Evolutionary conservation across 2,329 filamentous ascomycete species (phyloP).

Genomic region (Sporothrix pallida): DNA sequence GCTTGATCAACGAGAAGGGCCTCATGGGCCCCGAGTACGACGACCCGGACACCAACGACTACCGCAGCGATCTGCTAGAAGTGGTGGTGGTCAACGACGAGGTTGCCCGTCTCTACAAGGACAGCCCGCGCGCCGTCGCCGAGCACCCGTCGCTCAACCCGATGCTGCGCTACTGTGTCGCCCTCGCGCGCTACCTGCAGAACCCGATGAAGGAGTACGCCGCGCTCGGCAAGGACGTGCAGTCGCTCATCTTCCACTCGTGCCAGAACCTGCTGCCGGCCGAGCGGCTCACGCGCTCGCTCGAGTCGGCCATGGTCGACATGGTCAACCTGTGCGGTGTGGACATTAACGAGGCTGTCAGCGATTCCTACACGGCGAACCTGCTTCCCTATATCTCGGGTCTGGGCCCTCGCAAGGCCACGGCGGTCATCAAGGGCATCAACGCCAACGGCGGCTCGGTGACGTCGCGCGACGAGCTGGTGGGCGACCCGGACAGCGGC

Average conservation of each 20-base stretch:
- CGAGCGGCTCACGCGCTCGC: conserved; percentile 82
- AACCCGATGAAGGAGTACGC: conserved; percentile 97
- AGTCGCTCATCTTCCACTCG: conserved; percentile 85
- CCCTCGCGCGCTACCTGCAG: conserved; percentile 87
- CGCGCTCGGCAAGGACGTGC: conserved; percentile 83
- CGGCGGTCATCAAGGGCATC: conserved; percentile 83
- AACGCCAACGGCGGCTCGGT: conserved; percentile 89
- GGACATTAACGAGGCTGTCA: conserved; percentile 89
- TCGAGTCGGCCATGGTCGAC: conserved; percentile 97
- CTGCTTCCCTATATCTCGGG: conserved; percentile 90
- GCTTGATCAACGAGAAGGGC: conserved; percentile 76
- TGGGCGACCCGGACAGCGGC: conserved; percentile 83
- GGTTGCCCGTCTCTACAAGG: conserved; percentile 94
- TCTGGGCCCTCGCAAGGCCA: conserved; percentile 89
- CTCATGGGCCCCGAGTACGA: conserved; percentile 82
- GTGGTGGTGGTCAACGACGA: conserved; percentile 95
- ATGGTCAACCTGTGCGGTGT: conserved; percentile 98
- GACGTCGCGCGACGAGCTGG: conserved; percentile 81
- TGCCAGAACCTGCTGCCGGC: conserved; percentile 87
- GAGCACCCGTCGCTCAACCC: conserved; percentile 83
- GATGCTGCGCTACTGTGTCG: conserved; percentile 86
- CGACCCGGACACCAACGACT: conserved; percentile 76
- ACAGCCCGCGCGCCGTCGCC: conserved; percentile 75
- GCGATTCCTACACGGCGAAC: conserved; percentile 80
- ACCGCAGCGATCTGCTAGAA: conserved; percentile 79